Evolutionary conservation across 2,329 filamentous ascomycete species (phyloP).

Genomic region (Colletotrichum shisoi): DNA sequence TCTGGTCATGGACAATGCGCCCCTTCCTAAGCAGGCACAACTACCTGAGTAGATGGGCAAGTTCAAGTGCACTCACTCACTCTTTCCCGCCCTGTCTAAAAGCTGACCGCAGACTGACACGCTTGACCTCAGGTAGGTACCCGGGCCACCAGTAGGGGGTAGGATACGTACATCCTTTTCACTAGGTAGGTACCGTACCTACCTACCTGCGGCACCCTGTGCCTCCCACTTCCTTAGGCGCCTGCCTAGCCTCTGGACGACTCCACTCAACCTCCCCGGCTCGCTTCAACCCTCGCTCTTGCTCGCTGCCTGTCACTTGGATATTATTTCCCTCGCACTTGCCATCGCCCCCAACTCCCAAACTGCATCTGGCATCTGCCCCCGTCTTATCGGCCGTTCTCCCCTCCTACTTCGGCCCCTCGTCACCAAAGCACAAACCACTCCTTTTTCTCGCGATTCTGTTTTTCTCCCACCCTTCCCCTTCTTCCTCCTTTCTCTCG

Average conservation of each 20-base stretch:
- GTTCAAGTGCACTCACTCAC: background rate
- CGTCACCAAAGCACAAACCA: constrained; percentile 3
- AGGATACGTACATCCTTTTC: no score
- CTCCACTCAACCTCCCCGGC: constrained; percentile 12
- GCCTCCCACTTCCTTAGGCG: no score
- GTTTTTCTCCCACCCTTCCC: background rate
- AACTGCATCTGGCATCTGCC: constrained; percentile 1
- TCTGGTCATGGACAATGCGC: no score
- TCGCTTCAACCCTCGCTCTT: no score
- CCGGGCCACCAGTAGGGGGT: no score
- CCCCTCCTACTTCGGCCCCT: constrained; percentile 3
- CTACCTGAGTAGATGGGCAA: background rate
- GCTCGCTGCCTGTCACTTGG: background rate
- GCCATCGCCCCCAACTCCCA: constrained; percentile 1
- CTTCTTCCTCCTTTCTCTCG: background rate
- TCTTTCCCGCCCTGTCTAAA: background rate
- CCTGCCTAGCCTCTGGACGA: no score
- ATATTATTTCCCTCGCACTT: constrained; percentile 19
- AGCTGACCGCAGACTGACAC: background rate
- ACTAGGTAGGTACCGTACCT: no score
- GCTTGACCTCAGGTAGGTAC: no score
- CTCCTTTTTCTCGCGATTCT: background rate
- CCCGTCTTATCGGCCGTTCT: constrained; percentile 6
- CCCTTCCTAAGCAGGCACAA: background rate
- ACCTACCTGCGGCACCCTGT: no score